Evolutionary conservation across 345 rosid genomes (phyloP), one percentile per base, ranked within the genome.

Genomic region (Sonneratia alba): DNA sequence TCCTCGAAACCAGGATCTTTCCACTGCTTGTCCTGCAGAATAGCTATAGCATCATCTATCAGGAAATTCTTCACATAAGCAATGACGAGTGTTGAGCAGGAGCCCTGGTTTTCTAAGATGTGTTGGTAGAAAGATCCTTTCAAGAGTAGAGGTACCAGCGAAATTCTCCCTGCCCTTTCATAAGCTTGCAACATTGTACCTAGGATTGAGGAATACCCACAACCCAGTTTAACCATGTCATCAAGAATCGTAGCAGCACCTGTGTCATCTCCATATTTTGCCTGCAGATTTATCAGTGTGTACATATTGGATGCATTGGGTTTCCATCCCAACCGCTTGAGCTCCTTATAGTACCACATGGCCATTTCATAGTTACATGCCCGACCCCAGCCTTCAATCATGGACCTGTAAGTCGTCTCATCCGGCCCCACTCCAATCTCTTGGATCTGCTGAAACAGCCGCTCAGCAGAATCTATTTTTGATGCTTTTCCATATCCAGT

Each of bases 331-430:
- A 81, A 75, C 76, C 77, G 77, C 79, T 77, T 87, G 73, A 93
- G 84, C 79, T 88, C 92, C 75, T 79, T 74, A 72, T 83, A 89
- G 75, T 85, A 84, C 88, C 75, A 71, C 63, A 79, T 77, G 36
- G 87, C 87, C 81, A 84, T 76, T 42, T 76, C 66, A 32, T 85
- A 88, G 77, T 79, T 81, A 57, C 81, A 85, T 45, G 83, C 79
- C 8, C 91, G 88, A 19, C 98, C 97, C 96, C 97, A 93, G n/a
- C 97, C 97, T 85, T 93, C 97, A 67, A 93, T 80, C 97, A 93
- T 91, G 67, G 97, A 88, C 70, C 96, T 87, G 76, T 85, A 91
- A 74, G 87, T 89, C 71, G 97, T 87, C 73, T 88, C 94, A 84
- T 91, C 92, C 18, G 98, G 94, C 72, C 78, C 81, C 76, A 91